A percentile compares a stretch with the other conserved stretches of the same genome.
These are phyloP conservation scores for Hypoxylon cercidicola DNA, from an alignment of 495 filamentous ascomycete genomes.

Conservation along the genomic window DNA sequence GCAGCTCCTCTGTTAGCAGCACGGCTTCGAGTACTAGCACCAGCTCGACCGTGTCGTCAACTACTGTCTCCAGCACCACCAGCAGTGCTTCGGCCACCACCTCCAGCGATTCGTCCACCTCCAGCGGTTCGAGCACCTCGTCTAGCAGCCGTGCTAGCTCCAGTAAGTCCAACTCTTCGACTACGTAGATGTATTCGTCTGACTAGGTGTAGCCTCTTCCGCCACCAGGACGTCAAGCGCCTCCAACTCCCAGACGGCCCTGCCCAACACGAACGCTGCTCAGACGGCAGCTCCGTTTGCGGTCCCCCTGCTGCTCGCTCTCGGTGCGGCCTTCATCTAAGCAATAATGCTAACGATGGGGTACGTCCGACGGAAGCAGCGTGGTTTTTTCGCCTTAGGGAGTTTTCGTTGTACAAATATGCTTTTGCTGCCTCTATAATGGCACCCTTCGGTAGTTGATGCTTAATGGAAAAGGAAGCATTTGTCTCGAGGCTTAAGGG, in stretches of 20 bases:
- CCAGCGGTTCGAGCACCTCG: slow-evolving; percentile 22
- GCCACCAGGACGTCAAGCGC: slow-evolving; percentile 31
- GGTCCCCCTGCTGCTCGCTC: slow-evolving; percentile 39
- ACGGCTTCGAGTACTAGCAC: slow-evolving; percentile 27
- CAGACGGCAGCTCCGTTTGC: slow-evolving; percentile 41
- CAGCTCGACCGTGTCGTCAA: slow-evolving; percentile 29
- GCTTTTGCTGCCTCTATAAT: slow-evolving; percentile 24
- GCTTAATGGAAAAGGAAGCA: slow-evolving; percentile 31
- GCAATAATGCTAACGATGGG: background rate
- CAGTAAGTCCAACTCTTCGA: slow-evolving; percentile 26
- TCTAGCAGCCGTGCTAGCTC: slow-evolving; percentile 21
- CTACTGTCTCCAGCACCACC: slow-evolving; percentile 38
- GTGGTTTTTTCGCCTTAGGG: slow-evolving; percentile 2
- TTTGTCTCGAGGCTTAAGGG: slow-evolving; percentile 9
- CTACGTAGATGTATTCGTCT: slow-evolving; percentile 4
- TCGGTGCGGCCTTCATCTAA: slow-evolving; percentile 44
- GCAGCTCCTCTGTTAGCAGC: slow-evolving; percentile 36
- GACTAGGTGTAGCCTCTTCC: slow-evolving; percentile 33
- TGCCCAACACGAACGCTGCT: slow-evolving; percentile 44
- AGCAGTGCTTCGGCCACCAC: slow-evolving; percentile 44
- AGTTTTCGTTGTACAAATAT: slow-evolving; percentile 36
- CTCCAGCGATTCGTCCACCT: slow-evolving; percentile 14
- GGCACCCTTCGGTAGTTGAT: slow-evolving; percentile 21
- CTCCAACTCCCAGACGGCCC: slow-evolving; percentile 20
- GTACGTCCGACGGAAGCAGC: background rate